A percentile compares a stretch with the other conserved stretches of the same genome.
phyloP scores from a whole-genome alignment of 768 basidiomycete species.

The Podaxis carcinomalis region DNA sequence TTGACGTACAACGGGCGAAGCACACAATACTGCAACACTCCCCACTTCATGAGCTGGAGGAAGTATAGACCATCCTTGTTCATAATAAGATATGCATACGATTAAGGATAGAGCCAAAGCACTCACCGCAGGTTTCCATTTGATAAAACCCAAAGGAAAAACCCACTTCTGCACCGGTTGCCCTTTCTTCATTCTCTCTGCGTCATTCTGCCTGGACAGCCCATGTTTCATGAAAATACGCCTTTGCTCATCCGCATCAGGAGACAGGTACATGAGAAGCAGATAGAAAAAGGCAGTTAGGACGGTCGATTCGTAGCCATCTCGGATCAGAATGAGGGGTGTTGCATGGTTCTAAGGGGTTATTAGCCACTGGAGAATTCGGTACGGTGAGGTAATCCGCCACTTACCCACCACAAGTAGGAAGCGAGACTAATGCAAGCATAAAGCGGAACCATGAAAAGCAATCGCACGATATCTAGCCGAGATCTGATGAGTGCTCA shows the following conservation, averaged over 20 bases:
- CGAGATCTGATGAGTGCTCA: not conserved
- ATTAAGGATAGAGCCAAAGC: not conserved
- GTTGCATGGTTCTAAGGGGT: conserved; percentile 57
- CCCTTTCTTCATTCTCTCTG: conserved; percentile 35
- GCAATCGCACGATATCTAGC: conserved; percentile 65
- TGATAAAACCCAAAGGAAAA: conserved; percentile 61
- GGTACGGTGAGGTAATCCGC: not conserved
- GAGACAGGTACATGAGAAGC: conserved; percentile 65
- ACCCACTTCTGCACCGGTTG: conserved; percentile 56
- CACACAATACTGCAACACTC: conserved; percentile 69
- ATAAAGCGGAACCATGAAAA: conserved; percentile 80
- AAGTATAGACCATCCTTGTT: conserved; percentile 65
- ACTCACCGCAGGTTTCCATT: conserved; percentile 56
- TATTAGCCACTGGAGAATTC: conserved; percentile 2
- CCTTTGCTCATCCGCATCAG: conserved; percentile 56
- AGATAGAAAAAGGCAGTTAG: conserved; percentile 79
- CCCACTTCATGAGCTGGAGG: conserved; percentile 74
- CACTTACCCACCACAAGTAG: conserved; percentile 65
- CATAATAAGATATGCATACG: conserved; percentile 7
- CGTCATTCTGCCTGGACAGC: conserved; percentile 53
- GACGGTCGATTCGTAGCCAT: conserved; percentile 74
- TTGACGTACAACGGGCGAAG: conserved; percentile 49
- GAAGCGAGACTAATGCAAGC: conserved; percentile 62
- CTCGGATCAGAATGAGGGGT: conserved; percentile 63
- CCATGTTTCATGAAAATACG: conserved; percentile 54